Evolutionary conservation across 768 basidiomycete genomes (phyloP).

Genomic region (Sporobolomyces roseus): DNA sequence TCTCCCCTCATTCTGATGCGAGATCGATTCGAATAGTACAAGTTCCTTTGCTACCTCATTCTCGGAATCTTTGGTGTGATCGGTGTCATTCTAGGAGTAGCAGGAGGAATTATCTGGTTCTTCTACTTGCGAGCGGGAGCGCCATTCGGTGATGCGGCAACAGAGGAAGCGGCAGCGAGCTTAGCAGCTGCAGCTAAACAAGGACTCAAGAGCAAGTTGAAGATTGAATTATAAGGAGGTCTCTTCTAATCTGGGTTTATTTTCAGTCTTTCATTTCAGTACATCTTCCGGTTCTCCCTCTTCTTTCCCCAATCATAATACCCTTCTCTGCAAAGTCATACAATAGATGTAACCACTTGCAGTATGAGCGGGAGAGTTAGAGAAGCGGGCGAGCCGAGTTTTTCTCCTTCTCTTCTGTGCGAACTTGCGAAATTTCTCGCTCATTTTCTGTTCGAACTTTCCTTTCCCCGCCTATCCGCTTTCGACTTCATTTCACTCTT

Average conservation of each 20-base stretch:
- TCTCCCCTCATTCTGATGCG: neutral
- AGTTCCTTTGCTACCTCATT: conserved; percentile 30
- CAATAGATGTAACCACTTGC: neutral
- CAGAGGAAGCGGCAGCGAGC: neutral
- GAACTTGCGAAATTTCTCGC: no score
- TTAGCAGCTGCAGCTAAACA: neutral
- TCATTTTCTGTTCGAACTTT: no score
- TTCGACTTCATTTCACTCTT: neutral
- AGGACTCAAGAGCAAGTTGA: conserved; percentile 9
- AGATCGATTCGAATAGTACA: conserved; percentile 16
- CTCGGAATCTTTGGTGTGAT: conserved; percentile 23
- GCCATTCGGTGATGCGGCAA: conserved; percentile 3
- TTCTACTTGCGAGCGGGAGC: conserved; percentile 28
- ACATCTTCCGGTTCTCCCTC: neutral
- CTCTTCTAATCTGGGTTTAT: neutral
- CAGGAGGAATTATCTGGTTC: conserved; percentile 9
- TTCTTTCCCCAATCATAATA: neutral
- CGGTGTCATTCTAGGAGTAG: conserved; percentile 13
- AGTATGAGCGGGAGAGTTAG: no score
- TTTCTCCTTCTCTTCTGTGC: no score
- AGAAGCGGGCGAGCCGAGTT: no score
- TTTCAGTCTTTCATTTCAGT: neutral
- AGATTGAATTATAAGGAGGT: conserved; percentile 6
- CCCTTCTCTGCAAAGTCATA: neutral
- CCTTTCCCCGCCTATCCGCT: no score